Percentiles rank a stretch among this genome's conserved stretches.
These are phyloP conservation scores for Capsella rubella DNA, from an alignment of 441 rosid genomes.

Conservation along the genomic window DNA sequence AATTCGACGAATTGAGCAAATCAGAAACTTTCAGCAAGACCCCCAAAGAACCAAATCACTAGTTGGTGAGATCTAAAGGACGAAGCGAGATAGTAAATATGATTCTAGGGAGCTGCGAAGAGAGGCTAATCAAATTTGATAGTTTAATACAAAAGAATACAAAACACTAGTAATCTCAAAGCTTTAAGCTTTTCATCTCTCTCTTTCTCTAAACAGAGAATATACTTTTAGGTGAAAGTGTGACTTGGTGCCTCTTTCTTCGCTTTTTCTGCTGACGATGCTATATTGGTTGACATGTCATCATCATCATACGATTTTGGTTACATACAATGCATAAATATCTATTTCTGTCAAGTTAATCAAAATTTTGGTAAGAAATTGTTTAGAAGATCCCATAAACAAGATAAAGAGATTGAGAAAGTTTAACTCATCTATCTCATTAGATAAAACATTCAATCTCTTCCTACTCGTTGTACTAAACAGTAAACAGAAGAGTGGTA, in stretches of 20 bases:
- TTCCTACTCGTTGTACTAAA: not conserved
- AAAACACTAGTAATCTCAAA: not conserved
- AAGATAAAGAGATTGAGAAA: not conserved
- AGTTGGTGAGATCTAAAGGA: constrained; percentile 19
- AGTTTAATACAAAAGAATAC: not conserved
- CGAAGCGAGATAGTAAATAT: constrained; percentile 8
- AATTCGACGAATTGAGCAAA: constrained; percentile 23
- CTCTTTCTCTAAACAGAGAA: constrained; percentile 15
- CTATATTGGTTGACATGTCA: constrained; percentile 29
- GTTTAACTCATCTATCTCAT: not conserved
- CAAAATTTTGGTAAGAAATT: not conserved
- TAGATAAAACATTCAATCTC: not conserved
- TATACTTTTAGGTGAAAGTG: constrained; percentile 29
- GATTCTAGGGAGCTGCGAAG: not conserved
- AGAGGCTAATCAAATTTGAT: not conserved
- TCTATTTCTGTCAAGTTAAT: too few species aligned
- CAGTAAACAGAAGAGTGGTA: not conserved
- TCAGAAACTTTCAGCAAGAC: constrained; percentile 25
- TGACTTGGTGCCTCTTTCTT: constrained; percentile 28
- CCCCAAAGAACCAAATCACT: not conserved
- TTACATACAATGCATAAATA: too few species aligned
- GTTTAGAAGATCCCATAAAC: not conserved
- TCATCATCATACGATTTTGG: not conserved
- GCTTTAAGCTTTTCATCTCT: constrained; percentile 23
- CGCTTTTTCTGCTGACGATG: constrained; percentile 26